phyloP scores from a whole-genome alignment of 2,329 filamentous ascomycete genomes.

The Colletotrichum tamarilloi region DNA sequence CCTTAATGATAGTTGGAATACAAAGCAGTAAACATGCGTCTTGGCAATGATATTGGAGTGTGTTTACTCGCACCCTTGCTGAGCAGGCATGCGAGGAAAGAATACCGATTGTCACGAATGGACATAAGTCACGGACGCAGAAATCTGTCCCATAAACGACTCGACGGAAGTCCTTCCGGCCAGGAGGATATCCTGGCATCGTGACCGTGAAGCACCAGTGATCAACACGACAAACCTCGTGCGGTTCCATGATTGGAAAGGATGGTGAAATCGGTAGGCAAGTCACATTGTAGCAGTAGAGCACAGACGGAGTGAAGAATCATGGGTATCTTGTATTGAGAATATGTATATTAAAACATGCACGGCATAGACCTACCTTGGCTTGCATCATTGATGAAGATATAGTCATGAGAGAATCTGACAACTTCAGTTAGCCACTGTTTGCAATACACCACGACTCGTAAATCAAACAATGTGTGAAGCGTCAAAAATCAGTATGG shows the following conservation, averaged over 20 bases:
- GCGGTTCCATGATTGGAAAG: no score
- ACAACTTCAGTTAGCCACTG: slow-evolving; percentile 29
- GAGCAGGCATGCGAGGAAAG: no score
- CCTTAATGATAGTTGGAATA: not conserved
- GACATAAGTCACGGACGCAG: no score
- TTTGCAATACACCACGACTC: slow-evolving; percentile 10
- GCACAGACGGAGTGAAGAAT: not conserved
- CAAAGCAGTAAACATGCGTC: not conserved
- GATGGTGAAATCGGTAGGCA: no score
- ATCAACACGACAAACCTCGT: no score
- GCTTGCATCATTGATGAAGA: not conserved
- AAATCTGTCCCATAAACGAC: no score
- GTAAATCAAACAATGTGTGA: slow-evolving; percentile 14
- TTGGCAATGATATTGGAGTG: not conserved
- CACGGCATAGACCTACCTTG: not conserved
- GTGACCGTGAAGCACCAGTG: no score
- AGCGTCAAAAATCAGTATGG: slow-evolving; percentile 35
- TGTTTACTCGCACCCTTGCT: no score
- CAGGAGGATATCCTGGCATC: no score
- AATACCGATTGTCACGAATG: no score
- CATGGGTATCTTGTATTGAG: not conserved
- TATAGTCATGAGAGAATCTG: not conserved
- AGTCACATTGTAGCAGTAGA: no score
- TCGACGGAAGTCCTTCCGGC: no score
- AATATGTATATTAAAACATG: not conserved